Evolutionary conservation across 345 rosid genomes (phyloP).

Genomic region (Bruguiera sexangula): DNA sequence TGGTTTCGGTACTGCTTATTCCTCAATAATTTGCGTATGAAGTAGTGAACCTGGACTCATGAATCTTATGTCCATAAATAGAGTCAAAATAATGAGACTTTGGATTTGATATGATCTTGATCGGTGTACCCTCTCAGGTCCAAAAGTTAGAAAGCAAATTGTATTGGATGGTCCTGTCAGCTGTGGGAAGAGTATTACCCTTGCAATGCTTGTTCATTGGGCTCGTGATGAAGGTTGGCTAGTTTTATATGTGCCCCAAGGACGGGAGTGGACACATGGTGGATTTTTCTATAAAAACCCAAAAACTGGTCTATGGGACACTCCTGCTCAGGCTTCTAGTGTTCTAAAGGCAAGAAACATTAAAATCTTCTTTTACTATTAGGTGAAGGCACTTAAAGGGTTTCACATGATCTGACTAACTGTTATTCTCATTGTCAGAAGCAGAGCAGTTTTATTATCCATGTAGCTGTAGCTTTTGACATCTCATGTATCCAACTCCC

Average conservation of each 20-base stretch:
- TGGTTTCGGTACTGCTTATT: no score
- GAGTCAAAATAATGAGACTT: not conserved
- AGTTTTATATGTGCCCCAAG: conserved; percentile 83
- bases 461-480: not conserved
- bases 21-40: no score
- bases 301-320: conserved; percentile 85
- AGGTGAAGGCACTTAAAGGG: not conserved
- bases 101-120: not conserved
- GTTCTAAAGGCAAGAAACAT: conserved; percentile 67
- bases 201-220: conserved; percentile 97
- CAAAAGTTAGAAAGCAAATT: conserved; percentile 67
- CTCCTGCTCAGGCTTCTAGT: conserved; percentile 82
- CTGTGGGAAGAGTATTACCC: conserved; percentile 87
- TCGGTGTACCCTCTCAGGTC: conserved; percentile 33
- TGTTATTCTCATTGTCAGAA: not conserved
- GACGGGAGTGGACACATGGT: conserved; percentile 89
- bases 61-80: no score
- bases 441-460: not conserved
- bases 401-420: conserved; percentile 6
- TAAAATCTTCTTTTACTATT: not conserved
- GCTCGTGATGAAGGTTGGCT: conserved; percentile 98
- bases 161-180: conserved; percentile 91
- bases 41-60: no score
- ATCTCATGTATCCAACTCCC: no score
- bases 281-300: conserved; percentile 81